Percentiles rank a stretch among this genome's conserved stretches.
Evolutionary conservation across 169 alveolate species (phyloP).

Genomic region (Plasmodium adleri): DNA sequence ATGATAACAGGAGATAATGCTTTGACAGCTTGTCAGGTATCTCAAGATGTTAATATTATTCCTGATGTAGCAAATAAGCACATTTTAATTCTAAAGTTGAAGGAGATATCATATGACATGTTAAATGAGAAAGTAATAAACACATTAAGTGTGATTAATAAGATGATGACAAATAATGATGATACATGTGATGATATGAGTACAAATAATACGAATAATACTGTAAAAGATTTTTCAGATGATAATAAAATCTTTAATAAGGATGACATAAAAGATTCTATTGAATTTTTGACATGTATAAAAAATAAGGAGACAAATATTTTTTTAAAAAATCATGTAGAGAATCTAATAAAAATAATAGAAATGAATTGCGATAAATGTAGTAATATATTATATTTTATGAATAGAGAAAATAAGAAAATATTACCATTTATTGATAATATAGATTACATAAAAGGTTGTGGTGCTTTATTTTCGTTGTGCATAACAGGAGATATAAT

Average conservation of each 20-base stretch:
- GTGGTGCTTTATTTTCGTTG: constrained; percentile 36
- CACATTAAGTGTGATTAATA: background rate
- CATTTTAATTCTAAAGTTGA: constrained; percentile 82
- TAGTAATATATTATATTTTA: constrained; percentile 20
- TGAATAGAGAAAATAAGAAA: constrained; percentile 73
- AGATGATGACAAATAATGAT: background rate
- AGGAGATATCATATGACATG: constrained; percentile 19
- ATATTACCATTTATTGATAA: constrained; percentile 64
- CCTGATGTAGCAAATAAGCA: constrained; percentile 41
- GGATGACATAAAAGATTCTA: constrained; percentile 2
- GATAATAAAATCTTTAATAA: background rate
- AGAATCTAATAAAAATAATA: constrained; percentile 22
- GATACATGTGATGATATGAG: background rate
- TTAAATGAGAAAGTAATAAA: constrained; percentile 18
- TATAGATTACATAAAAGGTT: constrained; percentile 40
- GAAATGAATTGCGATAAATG: background rate
- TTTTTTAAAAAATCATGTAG: background rate
- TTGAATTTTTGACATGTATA: background rate
- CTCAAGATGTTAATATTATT: constrained; percentile 87
- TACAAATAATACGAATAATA: constrained; percentile 9
- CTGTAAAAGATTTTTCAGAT: background rate
- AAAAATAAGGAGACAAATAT: background rate
- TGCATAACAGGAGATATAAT: constrained; percentile 81
- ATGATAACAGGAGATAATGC: constrained; percentile 99
- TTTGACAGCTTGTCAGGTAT: constrained; percentile 97